Conservation (phyloP, 495 filamentous ascomycete genomes). For the Friedmanniomyces simplex region DNA sequence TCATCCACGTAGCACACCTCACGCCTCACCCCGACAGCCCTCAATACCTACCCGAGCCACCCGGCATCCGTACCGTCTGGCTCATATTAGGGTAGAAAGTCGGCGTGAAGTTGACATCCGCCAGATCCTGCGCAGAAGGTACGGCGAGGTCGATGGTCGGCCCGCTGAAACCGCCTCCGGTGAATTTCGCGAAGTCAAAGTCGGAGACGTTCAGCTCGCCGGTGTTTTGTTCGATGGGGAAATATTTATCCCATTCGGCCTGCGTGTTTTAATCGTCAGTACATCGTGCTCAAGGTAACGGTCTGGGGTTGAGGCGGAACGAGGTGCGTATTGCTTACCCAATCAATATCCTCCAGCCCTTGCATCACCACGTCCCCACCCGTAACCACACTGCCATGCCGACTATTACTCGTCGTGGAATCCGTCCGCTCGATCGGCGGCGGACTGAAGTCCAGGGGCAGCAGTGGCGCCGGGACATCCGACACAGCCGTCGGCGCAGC, state of each 20-base stretch:
- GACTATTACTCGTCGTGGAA: constrained; percentile 1
- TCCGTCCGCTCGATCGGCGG: constrained; percentile 7
- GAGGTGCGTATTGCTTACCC: constrained; percentile 10
- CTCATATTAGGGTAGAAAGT: constrained; percentile 9
- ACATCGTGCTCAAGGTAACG: neutral
- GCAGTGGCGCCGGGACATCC: neutral
- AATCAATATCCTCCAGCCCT: constrained; percentile 19
- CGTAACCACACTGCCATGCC: constrained; percentile 1
- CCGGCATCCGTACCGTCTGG: too few species aligned
- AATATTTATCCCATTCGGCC: constrained; percentile 22
- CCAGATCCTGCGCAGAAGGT: constrained; percentile 6
- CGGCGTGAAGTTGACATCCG: constrained; percentile 15
- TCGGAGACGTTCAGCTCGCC: constrained; percentile 19
- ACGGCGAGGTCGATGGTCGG: constrained; percentile 1
- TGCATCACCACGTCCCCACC: constrained; percentile 11
- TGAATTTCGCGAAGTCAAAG: constrained; percentile 16
- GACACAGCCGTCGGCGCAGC: too few species aligned
- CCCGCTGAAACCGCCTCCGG: neutral
- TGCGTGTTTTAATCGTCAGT: constrained; percentile 1
- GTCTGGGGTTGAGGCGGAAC: neutral
- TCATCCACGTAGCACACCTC: too few species aligned
- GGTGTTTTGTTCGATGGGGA: constrained; percentile 16
- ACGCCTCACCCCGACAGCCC: too few species aligned
- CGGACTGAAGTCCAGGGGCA: constrained; percentile 11
- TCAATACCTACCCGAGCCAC: too few species aligned